phyloP scores from a whole-genome alignment of 2,329 filamentous ascomycete species.

The Fusarium duplospermum region DNA sequence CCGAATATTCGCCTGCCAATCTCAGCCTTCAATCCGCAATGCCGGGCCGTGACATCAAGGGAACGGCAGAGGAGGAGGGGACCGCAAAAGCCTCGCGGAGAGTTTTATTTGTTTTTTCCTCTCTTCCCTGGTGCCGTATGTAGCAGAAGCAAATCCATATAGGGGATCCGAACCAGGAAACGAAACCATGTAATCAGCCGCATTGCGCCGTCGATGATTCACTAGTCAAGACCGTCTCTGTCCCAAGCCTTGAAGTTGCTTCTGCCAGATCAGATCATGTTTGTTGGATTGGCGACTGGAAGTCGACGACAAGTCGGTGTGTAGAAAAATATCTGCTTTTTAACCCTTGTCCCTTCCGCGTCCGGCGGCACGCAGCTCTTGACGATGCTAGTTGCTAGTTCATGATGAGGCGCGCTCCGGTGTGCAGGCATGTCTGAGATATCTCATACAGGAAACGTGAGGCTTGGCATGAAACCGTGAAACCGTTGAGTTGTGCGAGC shows the following conservation, averaged over 20 bases:
- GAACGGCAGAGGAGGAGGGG: background rate
- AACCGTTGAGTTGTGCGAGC: background rate
- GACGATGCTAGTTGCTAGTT: slow-evolving; percentile 9
- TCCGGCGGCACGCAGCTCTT: background rate
- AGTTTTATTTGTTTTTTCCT: slow-evolving; percentile 26
- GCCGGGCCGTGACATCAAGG: background rate
- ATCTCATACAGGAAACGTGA: slow-evolving; percentile 11
- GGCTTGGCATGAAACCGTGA: slow-evolving; percentile 4
- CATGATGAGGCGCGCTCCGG: background rate
- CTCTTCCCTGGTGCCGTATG: slow-evolving; percentile 8
- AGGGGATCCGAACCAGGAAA: background rate
- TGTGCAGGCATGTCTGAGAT: slow-evolving; percentile 21
- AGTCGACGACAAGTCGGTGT: slow-evolving; percentile 6
- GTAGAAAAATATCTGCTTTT: slow-evolving; percentile 4
- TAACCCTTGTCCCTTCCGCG: background rate
- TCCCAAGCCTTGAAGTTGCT: slow-evolving; percentile 21
- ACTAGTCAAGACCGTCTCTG: background rate
- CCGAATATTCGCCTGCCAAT: background rate
- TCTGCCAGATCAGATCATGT: slow-evolving; percentile 29
- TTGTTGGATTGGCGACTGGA: background rate
- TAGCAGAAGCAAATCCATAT: slow-evolving; percentile 2
- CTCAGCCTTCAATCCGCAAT: background rate
- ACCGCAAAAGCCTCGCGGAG: background rate
- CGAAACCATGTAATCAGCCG: slow-evolving; percentile 2
- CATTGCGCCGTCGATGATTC: slow-evolving; percentile 4